Percentiles rank a stretch among this genome's conserved stretches.
These are phyloP conservation scores for Dillenia turbinata DNA, from an alignment of 164 flowering plant genomes.

Conservation along the genomic window DNA sequence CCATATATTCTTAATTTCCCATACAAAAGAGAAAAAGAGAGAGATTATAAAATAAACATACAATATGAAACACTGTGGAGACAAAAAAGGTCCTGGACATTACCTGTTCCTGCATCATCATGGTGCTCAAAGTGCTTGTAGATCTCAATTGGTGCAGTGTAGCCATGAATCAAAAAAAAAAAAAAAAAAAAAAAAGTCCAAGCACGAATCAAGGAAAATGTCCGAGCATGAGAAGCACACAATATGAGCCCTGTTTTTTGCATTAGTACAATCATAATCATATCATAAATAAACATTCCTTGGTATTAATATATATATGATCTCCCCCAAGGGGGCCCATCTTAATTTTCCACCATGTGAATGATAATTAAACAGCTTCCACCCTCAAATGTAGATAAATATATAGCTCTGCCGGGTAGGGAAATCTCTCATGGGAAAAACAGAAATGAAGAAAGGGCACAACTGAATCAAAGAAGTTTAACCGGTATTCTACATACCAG, in stretches of 20 bases:
- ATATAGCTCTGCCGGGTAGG: too few species aligned
- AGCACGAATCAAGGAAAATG: constrained; percentile 82
- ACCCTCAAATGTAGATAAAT: too few species aligned
- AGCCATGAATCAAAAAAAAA: constrained; percentile 88
- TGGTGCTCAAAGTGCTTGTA: constrained; percentile 87
- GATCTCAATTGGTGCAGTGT: constrained; percentile 80
- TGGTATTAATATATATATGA: too few species aligned
- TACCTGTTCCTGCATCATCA: constrained; percentile 75
- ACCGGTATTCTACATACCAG: constrained; percentile 99
- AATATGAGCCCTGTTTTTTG: constrained; percentile 41
- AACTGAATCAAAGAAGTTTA: constrained; percentile 14
- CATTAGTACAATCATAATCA: too few species aligned
- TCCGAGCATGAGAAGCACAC: constrained; percentile 83
- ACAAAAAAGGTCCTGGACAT: constrained; percentile 6
- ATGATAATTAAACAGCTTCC: too few species aligned
- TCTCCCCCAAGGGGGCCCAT: too few species aligned
- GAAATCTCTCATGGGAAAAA: too few species aligned
- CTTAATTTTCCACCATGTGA: too few species aligned
- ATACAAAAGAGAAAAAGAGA: constrained; percentile 1
- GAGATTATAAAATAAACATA: not conserved
- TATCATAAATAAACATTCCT: too few species aligned
- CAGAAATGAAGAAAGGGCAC: too few species aligned
- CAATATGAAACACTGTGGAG: not conserved
- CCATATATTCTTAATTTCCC: too few species aligned
- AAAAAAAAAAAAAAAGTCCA: too few species aligned